A percentile compares a stretch with the other conserved stretches of the same genome.
phyloP scores from a whole-genome alignment of 768 basidiomycete species.

The Tricholoma saponaceum region DNA sequence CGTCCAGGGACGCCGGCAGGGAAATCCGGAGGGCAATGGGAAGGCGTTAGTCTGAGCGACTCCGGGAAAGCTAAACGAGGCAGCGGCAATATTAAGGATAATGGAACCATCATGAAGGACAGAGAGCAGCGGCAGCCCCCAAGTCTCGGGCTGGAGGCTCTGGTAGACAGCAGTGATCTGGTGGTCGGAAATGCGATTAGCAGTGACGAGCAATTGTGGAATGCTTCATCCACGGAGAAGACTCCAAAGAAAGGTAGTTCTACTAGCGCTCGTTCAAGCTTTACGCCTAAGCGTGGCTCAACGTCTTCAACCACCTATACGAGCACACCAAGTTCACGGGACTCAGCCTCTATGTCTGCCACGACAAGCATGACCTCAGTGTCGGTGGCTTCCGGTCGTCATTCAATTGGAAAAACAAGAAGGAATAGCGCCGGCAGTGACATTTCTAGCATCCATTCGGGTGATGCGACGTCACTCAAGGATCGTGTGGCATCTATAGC shows the following conservation, averaged over 20 bases:
- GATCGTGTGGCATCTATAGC: constrained; percentile 66
- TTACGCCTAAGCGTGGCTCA: constrained; percentile 84
- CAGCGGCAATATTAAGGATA: constrained; percentile 38
- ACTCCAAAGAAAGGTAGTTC: constrained; percentile 62
- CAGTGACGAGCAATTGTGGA: constrained; percentile 53
- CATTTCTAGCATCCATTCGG: constrained; percentile 69
- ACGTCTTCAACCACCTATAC: constrained; percentile 86
- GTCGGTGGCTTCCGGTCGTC: constrained; percentile 67
- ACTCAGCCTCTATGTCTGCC: constrained; percentile 79
- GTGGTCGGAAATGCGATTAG: constrained; percentile 41
- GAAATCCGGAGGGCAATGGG: constrained; percentile 69
- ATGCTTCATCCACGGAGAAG: constrained; percentile 50
- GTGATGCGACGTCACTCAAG: constrained; percentile 58
- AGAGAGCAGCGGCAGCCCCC: constrained; percentile 38
- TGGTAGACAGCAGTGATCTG: constrained; percentile 37
- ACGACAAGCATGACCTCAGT: constrained; percentile 76
- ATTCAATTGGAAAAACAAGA: constrained; percentile 62
- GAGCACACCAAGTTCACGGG: constrained; percentile 79
- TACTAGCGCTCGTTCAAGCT: constrained; percentile 60
- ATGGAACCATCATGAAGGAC: constrained; percentile 36
- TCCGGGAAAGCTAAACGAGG: constrained; percentile 34
- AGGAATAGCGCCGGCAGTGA: constrained; percentile 89
- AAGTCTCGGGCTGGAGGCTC: constrained; percentile 28
- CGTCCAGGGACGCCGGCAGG: constrained; percentile 72
- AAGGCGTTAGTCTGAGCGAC: constrained; percentile 51